Percentiles rank a stretch among this genome's conserved stretches.
Evolutionary conservation across 208 protist genomes (phyloP).

Genomic region (Porcisia hertigi): DNA sequence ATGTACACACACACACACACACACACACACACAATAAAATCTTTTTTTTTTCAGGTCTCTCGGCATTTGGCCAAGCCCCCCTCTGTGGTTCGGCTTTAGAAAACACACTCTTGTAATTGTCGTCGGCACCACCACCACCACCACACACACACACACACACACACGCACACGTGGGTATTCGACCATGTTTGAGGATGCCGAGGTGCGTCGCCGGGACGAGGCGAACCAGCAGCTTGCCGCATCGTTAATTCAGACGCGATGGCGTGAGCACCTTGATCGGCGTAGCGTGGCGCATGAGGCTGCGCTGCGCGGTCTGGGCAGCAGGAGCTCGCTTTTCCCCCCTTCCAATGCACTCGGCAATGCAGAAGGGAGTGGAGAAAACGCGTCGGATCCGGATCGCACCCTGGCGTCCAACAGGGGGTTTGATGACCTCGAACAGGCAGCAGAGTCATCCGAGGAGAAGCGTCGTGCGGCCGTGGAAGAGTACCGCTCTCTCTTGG

Average conservation of each 20-base stretch:
- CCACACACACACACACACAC: background rate
- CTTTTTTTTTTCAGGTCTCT: background rate
- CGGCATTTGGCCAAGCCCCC: too few relatives aligned
- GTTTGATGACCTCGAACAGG: constrained; percentile 10
- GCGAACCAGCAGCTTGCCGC: constrained; percentile 52
- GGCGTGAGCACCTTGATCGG: constrained; percentile 45
- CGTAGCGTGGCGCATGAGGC: constrained; percentile 33
- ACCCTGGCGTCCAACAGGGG: constrained; percentile 16
- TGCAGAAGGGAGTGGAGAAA: background rate
- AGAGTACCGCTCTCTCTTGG: constrained; percentile 69
- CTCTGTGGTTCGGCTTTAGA: too few relatives aligned
- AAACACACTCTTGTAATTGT: too few relatives aligned
- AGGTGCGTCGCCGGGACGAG: constrained; percentile 54
- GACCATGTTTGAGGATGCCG: constrained; percentile 45
- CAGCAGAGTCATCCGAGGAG: constrained; percentile 36
- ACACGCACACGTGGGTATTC: background rate
- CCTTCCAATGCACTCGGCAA: constrained; percentile 9
- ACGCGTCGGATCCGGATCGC: constrained; percentile 5
- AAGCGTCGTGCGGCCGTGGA: constrained; percentile 35
- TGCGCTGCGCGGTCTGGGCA: constrained; percentile 10
- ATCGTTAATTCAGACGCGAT: constrained; percentile 68
- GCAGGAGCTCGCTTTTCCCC: background rate
- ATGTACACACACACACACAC: background rate
- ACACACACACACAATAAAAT: background rate
- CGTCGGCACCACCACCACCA: background rate